phyloP scores from a whole-genome alignment of 352 stramenopile genomes.

The Phytophthora pluvialis region DNA sequence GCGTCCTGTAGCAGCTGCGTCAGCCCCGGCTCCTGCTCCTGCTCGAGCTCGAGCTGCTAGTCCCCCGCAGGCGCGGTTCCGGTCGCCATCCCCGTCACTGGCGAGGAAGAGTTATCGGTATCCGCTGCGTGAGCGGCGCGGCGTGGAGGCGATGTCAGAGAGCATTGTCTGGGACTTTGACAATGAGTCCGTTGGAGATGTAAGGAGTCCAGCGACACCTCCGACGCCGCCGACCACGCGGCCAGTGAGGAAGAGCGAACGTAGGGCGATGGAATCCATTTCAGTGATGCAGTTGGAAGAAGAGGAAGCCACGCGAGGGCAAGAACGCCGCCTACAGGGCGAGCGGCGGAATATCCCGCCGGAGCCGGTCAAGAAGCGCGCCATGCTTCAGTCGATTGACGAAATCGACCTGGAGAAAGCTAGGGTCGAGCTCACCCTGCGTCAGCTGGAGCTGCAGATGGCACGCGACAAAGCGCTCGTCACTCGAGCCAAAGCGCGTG shows the following conservation, averaged over 20 bases:
- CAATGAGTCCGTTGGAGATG: constrained; percentile 15
- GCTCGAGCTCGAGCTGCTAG: constrained; percentile 21
- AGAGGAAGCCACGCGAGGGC: constrained; percentile 17
- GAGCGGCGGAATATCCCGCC: constrained; percentile 1
- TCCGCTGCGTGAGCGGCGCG: constrained; percentile 20
- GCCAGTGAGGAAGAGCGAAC: constrained; percentile 28
- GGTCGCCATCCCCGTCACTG: constrained; percentile 18
- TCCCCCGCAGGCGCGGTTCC: constrained; percentile 4
- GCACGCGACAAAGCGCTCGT: constrained; percentile 41
- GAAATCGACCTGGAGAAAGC: constrained; percentile 44
- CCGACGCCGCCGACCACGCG: constrained; percentile 22
- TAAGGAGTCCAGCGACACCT: constrained; percentile 24
- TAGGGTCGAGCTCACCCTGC: constrained; percentile 38
- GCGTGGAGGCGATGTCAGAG: constrained; percentile 8
- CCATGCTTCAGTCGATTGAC: constrained; percentile 23
- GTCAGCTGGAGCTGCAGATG: constrained; percentile 40
- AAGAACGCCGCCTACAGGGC: background rate
- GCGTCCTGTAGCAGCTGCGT: constrained; percentile 5
- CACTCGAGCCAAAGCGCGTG: constrained; percentile 31
- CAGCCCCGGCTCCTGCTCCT: constrained; percentile 2
- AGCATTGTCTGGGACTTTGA: constrained; percentile 30
- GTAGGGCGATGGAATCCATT: constrained; percentile 28
- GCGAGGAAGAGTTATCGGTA: constrained; percentile 14
- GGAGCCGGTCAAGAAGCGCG: constrained; percentile 20
- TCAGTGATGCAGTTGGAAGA: constrained; percentile 28